Percentiles rank a stretch among this genome's conserved stretches.
Evolutionary conservation across 2,329 filamentous ascomycete species (phyloP).

Genomic region (Sporothrix curviconia): DNA sequence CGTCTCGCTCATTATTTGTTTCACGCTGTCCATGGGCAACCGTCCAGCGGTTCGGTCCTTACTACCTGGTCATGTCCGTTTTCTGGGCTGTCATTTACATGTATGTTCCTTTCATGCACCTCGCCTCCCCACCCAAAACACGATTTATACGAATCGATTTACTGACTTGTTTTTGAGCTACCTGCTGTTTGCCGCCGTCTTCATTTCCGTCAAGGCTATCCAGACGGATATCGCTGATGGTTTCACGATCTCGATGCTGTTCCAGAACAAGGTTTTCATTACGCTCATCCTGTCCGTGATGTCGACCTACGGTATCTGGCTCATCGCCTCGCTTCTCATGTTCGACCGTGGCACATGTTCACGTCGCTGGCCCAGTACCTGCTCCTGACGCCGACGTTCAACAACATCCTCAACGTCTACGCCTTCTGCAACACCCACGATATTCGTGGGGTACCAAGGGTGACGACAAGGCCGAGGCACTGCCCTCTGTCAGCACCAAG

Average conservation of each 20-base stretch:
- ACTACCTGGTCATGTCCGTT: conserved; percentile 96
- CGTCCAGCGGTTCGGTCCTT: conserved; percentile 81
- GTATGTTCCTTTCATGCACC: conserved; percentile 48
- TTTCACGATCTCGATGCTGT: conserved; percentile 67
- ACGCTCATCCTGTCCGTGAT: conserved; percentile 87
- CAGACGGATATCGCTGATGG: conserved; percentile 60
- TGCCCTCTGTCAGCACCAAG: conserved; percentile 82
- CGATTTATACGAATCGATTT: too few species aligned
- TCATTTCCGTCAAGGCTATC: conserved; percentile 84
- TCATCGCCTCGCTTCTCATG: conserved; percentile 86
- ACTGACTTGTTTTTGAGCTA: too few species aligned
- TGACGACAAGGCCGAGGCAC: conserved; percentile 88
- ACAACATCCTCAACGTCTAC: conserved; percentile 98
- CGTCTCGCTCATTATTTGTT: conserved; percentile 84
- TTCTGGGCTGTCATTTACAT: conserved; percentile 97
- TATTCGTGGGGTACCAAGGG: conserved; percentile 98
- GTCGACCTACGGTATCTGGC: conserved; percentile 89
- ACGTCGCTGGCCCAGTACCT: conserved; percentile 95
- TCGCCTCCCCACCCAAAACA: too few species aligned
- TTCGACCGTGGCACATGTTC: conserved; percentile 98
- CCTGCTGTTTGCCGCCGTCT: conserved; percentile 89
- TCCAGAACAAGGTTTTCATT: conserved; percentile 85
- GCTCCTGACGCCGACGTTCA: conserved; percentile 89
- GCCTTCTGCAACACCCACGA: conserved; percentile 80
- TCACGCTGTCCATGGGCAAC: conserved; percentile 90